phyloP scores from a whole-genome alignment of 345 rosid genomes.

The Eucalyptus brandiana region DNA sequence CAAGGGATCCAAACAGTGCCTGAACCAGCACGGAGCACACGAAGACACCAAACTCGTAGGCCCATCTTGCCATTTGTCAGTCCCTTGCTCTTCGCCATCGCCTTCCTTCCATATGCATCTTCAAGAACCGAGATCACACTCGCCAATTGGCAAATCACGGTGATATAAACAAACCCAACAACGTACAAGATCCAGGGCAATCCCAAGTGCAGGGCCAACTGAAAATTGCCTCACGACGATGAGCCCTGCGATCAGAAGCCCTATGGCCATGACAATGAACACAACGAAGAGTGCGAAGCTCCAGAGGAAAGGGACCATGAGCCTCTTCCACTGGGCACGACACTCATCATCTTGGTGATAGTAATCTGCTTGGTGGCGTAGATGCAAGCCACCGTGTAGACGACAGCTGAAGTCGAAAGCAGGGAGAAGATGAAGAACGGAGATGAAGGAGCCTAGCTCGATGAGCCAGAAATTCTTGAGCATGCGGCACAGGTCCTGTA shows the following conservation, averaged over 20 bases:
- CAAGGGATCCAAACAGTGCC: slow-evolving; percentile 1
- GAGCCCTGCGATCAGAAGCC: neutral
- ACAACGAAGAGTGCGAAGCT: neutral
- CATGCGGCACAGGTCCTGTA: slow-evolving; percentile 1
- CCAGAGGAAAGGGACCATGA: slow-evolving; percentile 14
- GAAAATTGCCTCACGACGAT: neutral
- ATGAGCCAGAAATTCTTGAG: slow-evolving; percentile 13
- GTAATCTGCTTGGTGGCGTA: slow-evolving; percentile 5
- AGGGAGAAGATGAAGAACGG: slow-evolving; percentile 18
- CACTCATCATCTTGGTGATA: slow-evolving; percentile 22
- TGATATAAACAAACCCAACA: slow-evolving; percentile 17
- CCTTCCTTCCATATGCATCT: slow-evolving; percentile 21
- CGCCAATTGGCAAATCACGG: slow-evolving; percentile 26
- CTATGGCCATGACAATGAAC: neutral
- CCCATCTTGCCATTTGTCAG: slow-evolving; percentile 30
- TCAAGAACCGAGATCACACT: slow-evolving; percentile 46
- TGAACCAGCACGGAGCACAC: neutral
- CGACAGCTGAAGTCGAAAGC: slow-evolving; percentile 44
- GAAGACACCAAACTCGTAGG: neutral
- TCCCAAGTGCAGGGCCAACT: neutral
- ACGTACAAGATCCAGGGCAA: neutral
- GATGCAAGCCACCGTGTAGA: slow-evolving; percentile 33
- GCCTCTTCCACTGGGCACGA: slow-evolving; percentile 43
- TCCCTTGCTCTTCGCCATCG: slow-evolving; percentile 24
- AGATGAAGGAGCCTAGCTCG: slow-evolving; percentile 11